Conservation (phyloP, 169 alveolate genomes). For the Eimeria praecox region DNA sequence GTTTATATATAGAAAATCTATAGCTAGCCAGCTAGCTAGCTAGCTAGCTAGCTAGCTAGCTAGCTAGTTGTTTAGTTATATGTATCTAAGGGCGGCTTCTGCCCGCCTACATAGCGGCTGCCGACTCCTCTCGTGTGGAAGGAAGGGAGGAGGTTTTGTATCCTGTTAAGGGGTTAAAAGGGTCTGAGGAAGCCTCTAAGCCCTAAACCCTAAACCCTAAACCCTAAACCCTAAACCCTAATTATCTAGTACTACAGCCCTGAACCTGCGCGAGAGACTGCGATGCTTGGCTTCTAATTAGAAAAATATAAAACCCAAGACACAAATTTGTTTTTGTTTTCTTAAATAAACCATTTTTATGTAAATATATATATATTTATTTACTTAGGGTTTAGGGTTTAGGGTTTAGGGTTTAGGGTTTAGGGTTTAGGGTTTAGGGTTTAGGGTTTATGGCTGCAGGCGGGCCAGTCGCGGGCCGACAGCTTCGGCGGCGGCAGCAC, state of each 20-base stretch:
- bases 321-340: not conserved
- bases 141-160: not conserved
- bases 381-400: not conserved
- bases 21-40: too few species aligned
- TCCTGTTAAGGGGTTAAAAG: too few species aligned
- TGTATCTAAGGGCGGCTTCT: too few species aligned
- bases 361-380: not conserved
- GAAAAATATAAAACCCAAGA: not conserved
- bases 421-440: slow-evolving; percentile 60
- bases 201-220: slow-evolving; percentile 31
- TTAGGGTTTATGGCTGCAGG: slow-evolving; percentile 24
- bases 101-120: too few species aligned
- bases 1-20: too few species aligned
- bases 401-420: not conserved
- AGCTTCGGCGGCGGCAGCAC: too few species aligned
- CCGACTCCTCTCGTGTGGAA: too few species aligned
- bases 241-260: not conserved
- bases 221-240: not conserved
- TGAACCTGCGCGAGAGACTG: not conserved
- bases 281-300: not conserved
- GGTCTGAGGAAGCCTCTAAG: too few species aligned
- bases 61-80: too few species aligned
- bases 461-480: not conserved
- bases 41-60: too few species aligned
- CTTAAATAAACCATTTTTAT: too few species aligned